Conservation (phyloP, 768 basidiomycete genomes). For the Lactarius evosmus region DNA sequence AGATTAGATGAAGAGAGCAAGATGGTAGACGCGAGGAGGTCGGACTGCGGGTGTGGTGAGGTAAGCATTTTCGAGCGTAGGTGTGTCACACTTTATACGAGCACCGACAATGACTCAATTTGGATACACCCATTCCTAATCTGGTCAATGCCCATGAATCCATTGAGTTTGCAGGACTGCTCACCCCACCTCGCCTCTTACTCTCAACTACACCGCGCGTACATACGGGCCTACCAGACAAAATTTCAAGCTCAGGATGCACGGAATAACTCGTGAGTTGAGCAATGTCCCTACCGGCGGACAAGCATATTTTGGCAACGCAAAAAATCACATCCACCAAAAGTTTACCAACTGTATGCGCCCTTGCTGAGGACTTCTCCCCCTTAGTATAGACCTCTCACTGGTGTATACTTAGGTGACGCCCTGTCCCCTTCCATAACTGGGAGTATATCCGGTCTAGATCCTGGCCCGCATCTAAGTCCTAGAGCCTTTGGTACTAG, state of each 20-base stretch:
- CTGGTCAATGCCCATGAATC: background rate
- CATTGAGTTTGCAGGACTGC: background rate
- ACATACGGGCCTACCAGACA: too few species aligned
- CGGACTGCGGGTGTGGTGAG: too few species aligned
- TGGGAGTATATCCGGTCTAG: background rate
- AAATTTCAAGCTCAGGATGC: too few species aligned
- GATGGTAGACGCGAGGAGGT: too few species aligned
- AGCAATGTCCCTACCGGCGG: too few species aligned
- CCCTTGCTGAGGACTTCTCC: background rate
- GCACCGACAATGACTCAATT: background rate
- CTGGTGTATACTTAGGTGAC: background rate
- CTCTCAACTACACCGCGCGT: too few species aligned
- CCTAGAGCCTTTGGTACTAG: background rate
- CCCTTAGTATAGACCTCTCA: background rate
- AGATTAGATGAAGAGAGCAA: too few species aligned
- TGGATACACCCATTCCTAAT: background rate
- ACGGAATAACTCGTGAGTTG: too few species aligned
- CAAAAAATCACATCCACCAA: background rate
- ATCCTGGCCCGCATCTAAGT: background rate
- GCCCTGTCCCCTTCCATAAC: background rate
- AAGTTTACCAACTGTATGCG: background rate
- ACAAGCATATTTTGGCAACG: too few species aligned
- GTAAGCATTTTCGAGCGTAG: too few species aligned
- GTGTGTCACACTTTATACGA: too few species aligned
- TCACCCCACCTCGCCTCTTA: background rate